Evolutionary conservation across 2,329 filamentous ascomycete species (phyloP), one percentile per base, ranked within the genome.

Genomic region (Clarireedia monteithiana): DNA sequence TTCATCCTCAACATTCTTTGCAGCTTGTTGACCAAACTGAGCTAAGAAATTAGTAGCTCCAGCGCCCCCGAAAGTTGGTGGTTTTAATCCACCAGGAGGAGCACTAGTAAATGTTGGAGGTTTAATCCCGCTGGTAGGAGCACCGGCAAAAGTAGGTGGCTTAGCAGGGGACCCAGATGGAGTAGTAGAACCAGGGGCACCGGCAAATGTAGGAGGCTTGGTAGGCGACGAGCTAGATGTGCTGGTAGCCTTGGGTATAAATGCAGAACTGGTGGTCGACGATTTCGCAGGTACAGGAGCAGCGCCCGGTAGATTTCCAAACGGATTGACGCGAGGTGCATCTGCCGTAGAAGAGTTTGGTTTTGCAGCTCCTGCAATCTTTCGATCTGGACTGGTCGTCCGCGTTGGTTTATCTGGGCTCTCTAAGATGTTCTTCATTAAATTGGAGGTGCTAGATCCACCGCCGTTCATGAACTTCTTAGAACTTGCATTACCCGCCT

Each of bases 361-460:
- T 45, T 55, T 55, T n/a, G 14, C 9, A 50, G 45, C 36, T 34
- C 46, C 53, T 40, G 45, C 39, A 46, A 24, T 24, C 23, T 24
- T 46, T 15, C 30, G 27, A n/a, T 48, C n/a, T 44, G 50, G 30
- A 20, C 40, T 26, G 17, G 27, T 53, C 46, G 23, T 30, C 26
- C 59, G 58, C 6, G 61, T 48, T 45, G 54, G 34, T 17, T 52
- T 61, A 2, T 58, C 53, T 24, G 62, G 63, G 40, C 60, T 66
- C 26, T 66, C 66, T 45, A 70, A 49, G 15, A 68, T 66, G 24
- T 58, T 60, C 47, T 65, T 67, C 60, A 70, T 68, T 12, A 69
- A 55, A 20, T 64, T 66, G 15, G 66, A 67, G 5, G 68, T 70
- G 34, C 61, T 63, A 7, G 68, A 70, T 39, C 62, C 64, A n/a